Conservation (phyloP, 2,329 filamentous ascomycete species). For the Fusarium xyrophilum region DNA sequence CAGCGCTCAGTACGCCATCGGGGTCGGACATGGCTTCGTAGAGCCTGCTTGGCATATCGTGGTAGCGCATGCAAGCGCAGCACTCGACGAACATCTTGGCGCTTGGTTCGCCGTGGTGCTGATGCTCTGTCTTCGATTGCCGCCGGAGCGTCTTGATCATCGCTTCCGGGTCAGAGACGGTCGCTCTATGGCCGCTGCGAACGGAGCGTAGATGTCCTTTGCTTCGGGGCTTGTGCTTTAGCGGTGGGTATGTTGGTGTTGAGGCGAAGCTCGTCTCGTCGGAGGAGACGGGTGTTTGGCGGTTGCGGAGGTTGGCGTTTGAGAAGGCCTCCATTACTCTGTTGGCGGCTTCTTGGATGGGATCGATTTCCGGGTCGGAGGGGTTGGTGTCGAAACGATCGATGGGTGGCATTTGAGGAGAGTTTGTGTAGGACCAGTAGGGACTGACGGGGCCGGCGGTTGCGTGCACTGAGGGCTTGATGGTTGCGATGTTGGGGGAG, state of each 20-base stretch:
- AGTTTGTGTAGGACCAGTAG: constrained; percentile 35
- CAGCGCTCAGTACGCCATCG: constrained; percentile 57
- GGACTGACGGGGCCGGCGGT: constrained; percentile 25
- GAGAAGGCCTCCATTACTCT: constrained; percentile 45
- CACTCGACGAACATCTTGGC: constrained; percentile 72
- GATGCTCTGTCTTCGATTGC: constrained; percentile 14
- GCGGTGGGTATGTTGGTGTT: constrained; percentile 49
- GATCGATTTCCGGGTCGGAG: constrained; percentile 36
- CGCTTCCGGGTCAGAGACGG: constrained; percentile 23
- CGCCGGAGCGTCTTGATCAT: constrained; percentile 21
- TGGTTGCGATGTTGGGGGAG: constrained; percentile 22
- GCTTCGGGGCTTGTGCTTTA: constrained; percentile 43
- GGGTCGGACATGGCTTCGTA: constrained; percentile 71
- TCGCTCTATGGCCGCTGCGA: constrained; percentile 27
- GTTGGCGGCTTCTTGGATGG: constrained; percentile 43
- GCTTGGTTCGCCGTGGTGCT: constrained; percentile 50
- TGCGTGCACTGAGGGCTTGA: constrained; percentile 13
- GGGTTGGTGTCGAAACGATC: constrained; percentile 29
- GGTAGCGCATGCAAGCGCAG: constrained; percentile 68
- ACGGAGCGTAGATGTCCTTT: constrained; percentile 28
- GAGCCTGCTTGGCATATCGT: constrained; percentile 69
- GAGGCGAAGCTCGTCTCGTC: constrained; percentile 38
- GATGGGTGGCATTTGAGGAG: constrained; percentile 25
- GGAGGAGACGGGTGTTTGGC: constrained; percentile 28
- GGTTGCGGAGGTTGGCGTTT: constrained; percentile 35